Base-by-base conservation (phyloP, 2,329 filamentous ascomycete species). In the Colletotrichum karsti region DNA sequence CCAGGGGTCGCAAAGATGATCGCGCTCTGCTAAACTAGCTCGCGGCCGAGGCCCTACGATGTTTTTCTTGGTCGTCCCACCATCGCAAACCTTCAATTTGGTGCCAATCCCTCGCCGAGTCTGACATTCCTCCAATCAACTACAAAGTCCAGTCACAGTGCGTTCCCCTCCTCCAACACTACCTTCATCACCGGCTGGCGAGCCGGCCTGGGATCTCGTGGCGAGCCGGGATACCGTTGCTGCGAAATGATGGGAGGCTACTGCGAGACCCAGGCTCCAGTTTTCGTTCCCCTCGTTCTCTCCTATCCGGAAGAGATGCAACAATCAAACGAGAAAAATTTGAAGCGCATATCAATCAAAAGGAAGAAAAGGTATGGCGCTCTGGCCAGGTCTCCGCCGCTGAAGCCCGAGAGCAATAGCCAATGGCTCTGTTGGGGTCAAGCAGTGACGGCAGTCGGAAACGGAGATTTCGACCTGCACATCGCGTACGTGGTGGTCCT, bases 381-480 rank as follows among this genome's bases (percentile, higher is more conserved):
- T 56, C 53, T 50, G 48, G 44, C 62, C 50, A 69, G 26, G 18
- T 35, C 48, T 60, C 28, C 37, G 39, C 26, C 46, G 7, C 8
- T 42, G 7, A n/a, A 58, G 15, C n/a, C n/a, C n/a, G n/a, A n/a
- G n/a, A n/a, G n/a, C n/a, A n/a, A n/a, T n/a, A n/a, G n/a, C n/a
- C n/a, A 41, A 39, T 3, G 42, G 24, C 22, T n/a, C 51, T 39
- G 42, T 41, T 26, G 37, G 44, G 35, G 44, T 39, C 54, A 39
- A 62, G 44, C 44, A 56, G 59, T 42, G 42, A 64, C 59, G 37
- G 51, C 35, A 63, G 53, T 51, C 53, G 51, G 59, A 8, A 26
- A 33, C 44, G 53, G 53, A 67, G 44, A 67, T 67, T 64, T 67
- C 53, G 60, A 67, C 59, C 60, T 64, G 64, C 64, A 64, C 18